Percentiles rank a stretch among this genome's conserved stretches.
phyloP scores from a whole-genome alignment of 2,329 filamentous ascomycete genomes.

The Sporothrix protearum region DNA sequence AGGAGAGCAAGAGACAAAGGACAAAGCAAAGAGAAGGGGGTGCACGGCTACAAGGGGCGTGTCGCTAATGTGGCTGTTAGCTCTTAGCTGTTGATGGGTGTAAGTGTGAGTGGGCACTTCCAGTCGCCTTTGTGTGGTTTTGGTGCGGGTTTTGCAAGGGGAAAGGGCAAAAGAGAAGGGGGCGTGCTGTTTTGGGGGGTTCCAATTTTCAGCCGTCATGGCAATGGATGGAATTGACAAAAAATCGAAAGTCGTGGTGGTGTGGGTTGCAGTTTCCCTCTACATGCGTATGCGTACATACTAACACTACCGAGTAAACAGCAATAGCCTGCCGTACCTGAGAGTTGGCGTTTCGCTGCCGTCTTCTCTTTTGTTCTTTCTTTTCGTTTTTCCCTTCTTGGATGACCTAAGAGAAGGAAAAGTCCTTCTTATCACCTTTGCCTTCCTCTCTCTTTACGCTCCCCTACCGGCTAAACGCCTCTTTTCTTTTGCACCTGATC shows the following conservation, averaged over 20 bases:
- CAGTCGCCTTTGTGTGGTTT: not conserved
- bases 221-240: not conserved
- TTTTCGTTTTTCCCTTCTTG: slow-evolving; percentile 9
- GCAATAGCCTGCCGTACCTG: slow-evolving; percentile 6
- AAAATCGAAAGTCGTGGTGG: not conserved
- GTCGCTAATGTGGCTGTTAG: not conserved
- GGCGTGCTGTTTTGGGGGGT: not conserved
- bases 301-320: not conserved
- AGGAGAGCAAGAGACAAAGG: not conserved
- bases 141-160: not conserved
- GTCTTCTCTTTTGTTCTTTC: slow-evolving; percentile 20
- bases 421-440: not conserved
- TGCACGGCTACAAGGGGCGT: not conserved
- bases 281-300: too few relatives aligned
- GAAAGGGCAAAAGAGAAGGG: not conserved
- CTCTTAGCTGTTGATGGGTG: not conserved
- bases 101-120: not conserved
- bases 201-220: slow-evolving; percentile 6
- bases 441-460: not conserved
- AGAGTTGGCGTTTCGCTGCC: not conserved
- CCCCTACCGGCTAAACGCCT: not conserved
- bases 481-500: not conserved
- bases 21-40: not conserved
- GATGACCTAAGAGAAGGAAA: too few relatives aligned
- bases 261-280: not conserved